Conservation (phyloP, 2,329 filamentous ascomycete species). For the Hirsutella minnesotensis region DNA sequence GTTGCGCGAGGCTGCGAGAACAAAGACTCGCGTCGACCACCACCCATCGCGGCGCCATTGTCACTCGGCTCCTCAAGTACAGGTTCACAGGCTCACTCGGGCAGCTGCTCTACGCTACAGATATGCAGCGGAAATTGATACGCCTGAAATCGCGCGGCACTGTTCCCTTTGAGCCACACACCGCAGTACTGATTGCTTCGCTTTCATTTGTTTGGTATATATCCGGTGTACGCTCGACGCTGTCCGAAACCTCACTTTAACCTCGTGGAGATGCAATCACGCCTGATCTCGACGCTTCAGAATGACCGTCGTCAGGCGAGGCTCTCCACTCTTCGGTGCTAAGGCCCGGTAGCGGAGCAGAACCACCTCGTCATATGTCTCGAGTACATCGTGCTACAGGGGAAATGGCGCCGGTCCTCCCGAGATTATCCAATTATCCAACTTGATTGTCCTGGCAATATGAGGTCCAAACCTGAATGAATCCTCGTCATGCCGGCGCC, state of each 20-base stretch:
- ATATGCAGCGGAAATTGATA: no score
- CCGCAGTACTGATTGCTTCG: constrained; percentile 12
- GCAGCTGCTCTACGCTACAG: no score
- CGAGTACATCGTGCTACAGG: constrained; percentile 37
- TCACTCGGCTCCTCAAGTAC: no score
- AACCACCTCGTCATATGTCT: constrained; percentile 36
- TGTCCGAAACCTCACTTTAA: constrained; percentile 56
- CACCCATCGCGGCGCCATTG: no score
- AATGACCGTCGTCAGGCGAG: constrained; percentile 15
- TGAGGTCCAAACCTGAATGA: constrained; percentile 19
- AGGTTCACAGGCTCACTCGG: no score
- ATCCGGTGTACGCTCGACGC: constrained; percentile 50
- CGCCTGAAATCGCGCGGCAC: no score
- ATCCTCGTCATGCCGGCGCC: constrained; percentile 13
- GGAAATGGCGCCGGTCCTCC: constrained; percentile 22
- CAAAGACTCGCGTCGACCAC: no score
- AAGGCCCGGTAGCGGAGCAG: constrained; percentile 51
- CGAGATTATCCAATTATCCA: constrained; percentile 4
- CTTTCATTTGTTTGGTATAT: constrained; percentile 27
- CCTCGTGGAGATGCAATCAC: constrained; percentile 47
- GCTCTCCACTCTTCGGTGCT: constrained; percentile 57
- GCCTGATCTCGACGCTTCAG: constrained; percentile 12
- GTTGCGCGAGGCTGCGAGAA: no score
- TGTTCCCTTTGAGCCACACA: no score
- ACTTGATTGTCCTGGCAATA: constrained; percentile 10